Percentiles rank a stretch among this genome's conserved stretches.
Evolutionary conservation across 768 basidiomycete genomes (phyloP).

Genomic region (Fomitopsis pulvina): DNA sequence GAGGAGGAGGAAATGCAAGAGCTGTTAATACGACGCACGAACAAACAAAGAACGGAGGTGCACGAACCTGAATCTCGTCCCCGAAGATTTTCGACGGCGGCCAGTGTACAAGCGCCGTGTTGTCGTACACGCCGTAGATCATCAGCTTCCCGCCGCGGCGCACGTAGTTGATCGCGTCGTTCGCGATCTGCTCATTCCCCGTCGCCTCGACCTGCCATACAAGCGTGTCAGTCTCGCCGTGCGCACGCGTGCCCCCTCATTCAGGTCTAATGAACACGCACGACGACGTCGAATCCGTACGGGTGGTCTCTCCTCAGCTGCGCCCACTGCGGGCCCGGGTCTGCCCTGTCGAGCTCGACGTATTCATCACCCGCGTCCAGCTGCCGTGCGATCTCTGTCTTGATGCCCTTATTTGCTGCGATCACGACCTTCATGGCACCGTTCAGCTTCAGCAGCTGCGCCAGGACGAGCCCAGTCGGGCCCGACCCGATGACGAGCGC

Average conservation of each 20-base stretch:
- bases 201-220: constrained; percentile 51
- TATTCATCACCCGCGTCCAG: constrained; percentile 81
- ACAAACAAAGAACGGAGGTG: too few relatives aligned
- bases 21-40: not conserved
- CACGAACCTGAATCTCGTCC: constrained; percentile 56
- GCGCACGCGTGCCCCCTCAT: not conserved
- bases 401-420: constrained; percentile 86
- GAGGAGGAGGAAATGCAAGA: not conserved
- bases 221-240: not conserved
- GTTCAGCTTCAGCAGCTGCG: constrained; percentile 82
- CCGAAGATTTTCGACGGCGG: constrained; percentile 76
- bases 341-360: constrained; percentile 72
- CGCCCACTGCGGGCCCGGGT: constrained; percentile 74
- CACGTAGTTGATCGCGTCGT: constrained; percentile 86
- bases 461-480: constrained; percentile 85
- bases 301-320: constrained; percentile 76
- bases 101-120: constrained; percentile 81
- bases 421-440: constrained; percentile 78
- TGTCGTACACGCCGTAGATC: constrained; percentile 89
- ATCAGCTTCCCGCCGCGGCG: constrained; percentile 78
- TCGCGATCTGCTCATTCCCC: constrained; percentile 82
- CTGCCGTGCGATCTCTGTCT: constrained; percentile 80
- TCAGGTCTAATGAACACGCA: constrained; percentile 7
- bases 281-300: constrained; percentile 86
- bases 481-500: constrained; percentile 87